Base-by-base conservation (phyloP, 495 filamentous ascomycete species). In the Hypoxylon rickii region DNA sequence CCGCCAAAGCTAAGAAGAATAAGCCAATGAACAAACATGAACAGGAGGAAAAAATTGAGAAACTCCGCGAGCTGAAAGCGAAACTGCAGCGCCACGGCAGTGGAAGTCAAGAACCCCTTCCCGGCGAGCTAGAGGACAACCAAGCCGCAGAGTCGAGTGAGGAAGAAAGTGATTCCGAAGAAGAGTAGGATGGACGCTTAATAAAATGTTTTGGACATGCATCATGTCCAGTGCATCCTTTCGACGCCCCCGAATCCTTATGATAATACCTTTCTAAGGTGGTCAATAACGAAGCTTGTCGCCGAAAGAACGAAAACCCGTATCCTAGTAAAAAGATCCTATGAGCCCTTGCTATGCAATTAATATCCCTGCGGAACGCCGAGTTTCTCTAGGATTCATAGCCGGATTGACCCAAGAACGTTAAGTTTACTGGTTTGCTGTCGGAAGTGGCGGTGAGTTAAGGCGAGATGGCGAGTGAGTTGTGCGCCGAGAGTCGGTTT, bases 1-100 rank as follows among this genome's bases (percentile, higher is more conserved):
- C 64, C n/a, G 61, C 65, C 11, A 90, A 89, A 72, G 82, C 87
- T 12, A 96, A 96, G 78, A 98, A 98, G 81, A 96, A 98, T 75
- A 97, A 97, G 79, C 94, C 94, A 0, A 98, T 97, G 94, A 93
- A 88, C 76, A 93, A 92, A 71, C 77, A 74, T 16, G 93, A 98
- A 73, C 94, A 98, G 72, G 92, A 97, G 67, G 84, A 86, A 7
- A 88, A 87, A 61, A 96, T 98, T 67, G 81, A 85, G 44, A 82
- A 89, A 71, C 83, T 98, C 13, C 79, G 86, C 67, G 82, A 81
- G 63, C 74, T 84, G 2, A 69, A 76, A 39, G 75, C 76, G 19
- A 73, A 79, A 44, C 73, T 76, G 13, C 68, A 67, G 41, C 76
- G 75, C 11, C 67, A 73, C 33, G 71, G 66, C 7, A 76, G 73